These are phyloP conservation scores for Nicotiana sylvestris DNA, from an alignment of 257 asterid species.

Conservation along the genomic window DNA sequence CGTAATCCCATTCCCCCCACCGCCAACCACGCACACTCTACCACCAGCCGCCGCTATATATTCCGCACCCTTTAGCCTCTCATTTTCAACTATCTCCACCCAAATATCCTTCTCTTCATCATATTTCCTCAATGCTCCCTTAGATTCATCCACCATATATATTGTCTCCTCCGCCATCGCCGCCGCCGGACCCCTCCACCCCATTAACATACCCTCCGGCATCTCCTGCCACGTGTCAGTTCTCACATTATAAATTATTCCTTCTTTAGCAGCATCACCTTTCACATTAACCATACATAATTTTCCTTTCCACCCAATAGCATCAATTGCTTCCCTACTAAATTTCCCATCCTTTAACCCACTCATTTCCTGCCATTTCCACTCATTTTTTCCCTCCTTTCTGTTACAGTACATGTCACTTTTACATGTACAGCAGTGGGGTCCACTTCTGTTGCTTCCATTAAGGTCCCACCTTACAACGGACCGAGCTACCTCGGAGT, in stretches of 20 bases:
- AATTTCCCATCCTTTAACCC: slow-evolving; percentile 54
- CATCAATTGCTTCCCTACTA: slow-evolving; percentile 84
- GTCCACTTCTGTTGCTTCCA: background rate
- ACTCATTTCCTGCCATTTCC: slow-evolving; percentile 60
- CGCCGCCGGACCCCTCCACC: slow-evolving; percentile 73
- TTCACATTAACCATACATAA: slow-evolving; percentile 82
- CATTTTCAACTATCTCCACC: slow-evolving; percentile 39
- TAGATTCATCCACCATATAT: slow-evolving; percentile 60
- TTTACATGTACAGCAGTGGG: background rate
- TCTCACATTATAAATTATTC: slow-evolving; percentile 33
- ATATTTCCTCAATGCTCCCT: slow-evolving; percentile 47
- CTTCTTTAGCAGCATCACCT: slow-evolving; percentile 54
- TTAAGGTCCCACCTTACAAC: slow-evolving; percentile 60
- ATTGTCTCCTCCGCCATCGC: slow-evolving; percentile 67
- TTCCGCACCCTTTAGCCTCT: slow-evolving; percentile 48
- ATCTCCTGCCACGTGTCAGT: slow-evolving; percentile 44
- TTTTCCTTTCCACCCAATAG: slow-evolving; percentile 73
- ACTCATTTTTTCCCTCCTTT: background rate
- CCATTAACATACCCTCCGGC: slow-evolving; percentile 59
- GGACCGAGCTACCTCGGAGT: slow-evolving; percentile 50
- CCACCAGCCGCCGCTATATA: slow-evolving; percentile 55
- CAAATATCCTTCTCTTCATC: slow-evolving; percentile 46
- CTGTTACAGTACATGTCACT: background rate
- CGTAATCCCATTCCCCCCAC: slow-evolving; percentile 30
- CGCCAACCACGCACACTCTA: slow-evolving; percentile 52